Conservation (phyloP, 306 rosid species). For the Glycine soja region DNA sequence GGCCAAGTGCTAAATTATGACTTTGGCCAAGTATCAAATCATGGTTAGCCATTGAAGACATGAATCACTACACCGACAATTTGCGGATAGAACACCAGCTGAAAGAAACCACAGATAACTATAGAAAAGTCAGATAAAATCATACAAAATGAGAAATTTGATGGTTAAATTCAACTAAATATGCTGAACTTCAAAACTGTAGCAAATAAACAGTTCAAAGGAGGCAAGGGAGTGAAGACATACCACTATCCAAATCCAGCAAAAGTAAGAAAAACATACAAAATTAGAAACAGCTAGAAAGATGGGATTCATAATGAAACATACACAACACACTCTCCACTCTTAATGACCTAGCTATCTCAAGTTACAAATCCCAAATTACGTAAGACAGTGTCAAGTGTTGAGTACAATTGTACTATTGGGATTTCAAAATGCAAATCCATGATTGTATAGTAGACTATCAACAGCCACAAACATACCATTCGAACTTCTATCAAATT, state of each 20-base stretch:
- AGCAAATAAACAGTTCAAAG: conserved; percentile 4
- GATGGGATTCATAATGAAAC: not conserved
- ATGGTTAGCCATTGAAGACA: conserved; percentile 71
- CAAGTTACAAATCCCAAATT: conserved; percentile 27
- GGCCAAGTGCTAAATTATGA: conserved; percentile 71
- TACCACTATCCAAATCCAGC: not conserved
- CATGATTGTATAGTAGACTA: not conserved
- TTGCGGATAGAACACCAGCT: conserved; percentile 50
- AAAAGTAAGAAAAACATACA: not conserved
- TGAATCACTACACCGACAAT: conserved; percentile 28
- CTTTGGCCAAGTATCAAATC: conserved; percentile 77
- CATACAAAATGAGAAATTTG: not conserved
- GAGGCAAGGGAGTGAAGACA: not conserved
- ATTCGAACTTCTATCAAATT: conserved; percentile 6
- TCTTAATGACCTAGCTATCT: conserved; percentile 11
- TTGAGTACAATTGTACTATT: not conserved
- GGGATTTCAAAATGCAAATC: conserved; percentile 36
- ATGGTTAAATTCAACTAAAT: not conserved
- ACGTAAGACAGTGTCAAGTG: conserved; percentile 22
- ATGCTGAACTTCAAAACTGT: not conserved
- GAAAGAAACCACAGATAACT: conserved; percentile 46
- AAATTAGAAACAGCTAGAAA: not conserved
- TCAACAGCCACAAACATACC: not conserved
- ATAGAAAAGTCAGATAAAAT: conserved; percentile 32
- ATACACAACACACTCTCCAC: conserved; percentile 1